These are phyloP conservation scores for Boeremia exigua DNA, from an alignment of 2,329 filamentous ascomycete species.

Conservation along the genomic window DNA sequence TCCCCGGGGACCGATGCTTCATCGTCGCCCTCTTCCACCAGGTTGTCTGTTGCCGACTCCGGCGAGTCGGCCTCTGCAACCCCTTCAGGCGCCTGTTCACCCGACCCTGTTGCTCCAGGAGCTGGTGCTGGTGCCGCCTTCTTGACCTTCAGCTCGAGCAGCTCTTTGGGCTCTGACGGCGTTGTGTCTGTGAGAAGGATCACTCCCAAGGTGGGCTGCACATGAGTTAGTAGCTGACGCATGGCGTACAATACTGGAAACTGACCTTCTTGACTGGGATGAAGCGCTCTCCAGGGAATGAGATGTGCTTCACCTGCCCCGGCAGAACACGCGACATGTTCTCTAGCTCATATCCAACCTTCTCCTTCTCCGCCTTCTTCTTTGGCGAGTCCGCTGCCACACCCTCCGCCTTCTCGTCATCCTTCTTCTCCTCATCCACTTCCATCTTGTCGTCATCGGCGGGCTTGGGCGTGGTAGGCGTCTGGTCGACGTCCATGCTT, in stretches of 20 bases:
- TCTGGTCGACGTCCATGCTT: slow-evolving; percentile 92
- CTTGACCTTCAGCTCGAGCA: slow-evolving; percentile 92
- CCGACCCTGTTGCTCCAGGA: slow-evolving; percentile 50
- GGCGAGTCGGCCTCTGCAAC: slow-evolving; percentile 46
- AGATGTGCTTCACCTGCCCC: slow-evolving; percentile 92
- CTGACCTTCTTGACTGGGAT: slow-evolving; percentile 88
- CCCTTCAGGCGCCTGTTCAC: slow-evolving; percentile 48
- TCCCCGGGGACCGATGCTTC: slow-evolving; percentile 73
- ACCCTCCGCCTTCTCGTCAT: slow-evolving; percentile 59
- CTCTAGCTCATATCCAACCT: slow-evolving; percentile 92
- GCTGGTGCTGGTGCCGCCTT: slow-evolving; percentile 63
- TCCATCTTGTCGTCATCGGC: slow-evolving; percentile 86
- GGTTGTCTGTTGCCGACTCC: slow-evolving; percentile 61
- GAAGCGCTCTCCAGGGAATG: slow-evolving; percentile 87
- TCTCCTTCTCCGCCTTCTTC: slow-evolving; percentile 95
- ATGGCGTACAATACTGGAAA: not conserved
- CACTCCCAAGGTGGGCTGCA: slow-evolving; percentile 87
- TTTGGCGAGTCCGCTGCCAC: slow-evolving; percentile 65
- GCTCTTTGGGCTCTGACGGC: slow-evolving; percentile 76
- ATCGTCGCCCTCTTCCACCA: slow-evolving; percentile 83
- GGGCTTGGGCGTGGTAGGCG: slow-evolving; percentile 75
- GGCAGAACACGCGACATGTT: slow-evolving; percentile 97
- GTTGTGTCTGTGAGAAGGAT: slow-evolving; percentile 87
- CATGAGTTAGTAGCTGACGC: slow-evolving; percentile 25
- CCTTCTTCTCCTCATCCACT: slow-evolving; percentile 57